Evolutionary conservation across 2,329 filamentous ascomycete genomes (phyloP).

Genomic region (Colletotrichum sp.): DNA sequence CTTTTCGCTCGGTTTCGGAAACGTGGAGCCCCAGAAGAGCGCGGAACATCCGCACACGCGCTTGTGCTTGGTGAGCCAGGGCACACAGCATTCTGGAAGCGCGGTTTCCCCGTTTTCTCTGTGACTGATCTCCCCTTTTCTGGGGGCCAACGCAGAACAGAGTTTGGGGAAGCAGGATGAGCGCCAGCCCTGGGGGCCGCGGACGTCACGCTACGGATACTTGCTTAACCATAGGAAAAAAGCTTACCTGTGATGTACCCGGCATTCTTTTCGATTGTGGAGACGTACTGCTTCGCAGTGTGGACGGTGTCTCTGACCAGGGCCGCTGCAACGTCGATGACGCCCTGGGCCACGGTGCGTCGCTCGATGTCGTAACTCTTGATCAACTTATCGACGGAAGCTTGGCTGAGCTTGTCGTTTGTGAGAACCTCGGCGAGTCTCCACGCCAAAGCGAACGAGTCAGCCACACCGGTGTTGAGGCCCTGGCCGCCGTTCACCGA

Average conservation of each 20-base stretch:
- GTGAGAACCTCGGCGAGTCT: constrained; percentile 47
- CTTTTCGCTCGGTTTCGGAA: background rate
- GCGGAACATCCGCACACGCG: background rate
- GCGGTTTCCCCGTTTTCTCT: background rate
- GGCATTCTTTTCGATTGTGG: constrained; percentile 51
- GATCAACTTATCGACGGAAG: constrained; percentile 32
- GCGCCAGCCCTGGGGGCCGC: background rate
- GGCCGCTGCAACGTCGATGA: constrained; percentile 51
- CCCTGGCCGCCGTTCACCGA: constrained; percentile 54
- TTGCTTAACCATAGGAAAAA: background rate
- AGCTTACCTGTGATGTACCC: constrained; percentile 50
- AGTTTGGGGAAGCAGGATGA: background rate
- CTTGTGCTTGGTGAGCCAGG: background rate
- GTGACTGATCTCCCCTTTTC: background rate
- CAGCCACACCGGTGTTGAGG: constrained; percentile 55
- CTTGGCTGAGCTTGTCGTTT: constrained; percentile 24
- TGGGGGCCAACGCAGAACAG: background rate
- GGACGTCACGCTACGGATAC: background rate
- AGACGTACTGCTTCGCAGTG: constrained; percentile 49
- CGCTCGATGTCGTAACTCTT: constrained; percentile 50
- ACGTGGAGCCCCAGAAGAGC: background rate
- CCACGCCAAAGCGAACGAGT: constrained; percentile 56
- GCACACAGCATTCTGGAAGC: background rate
- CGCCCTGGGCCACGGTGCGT: constrained; percentile 44
- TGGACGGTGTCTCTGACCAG: constrained; percentile 49